Percentiles rank a stretch among this genome's conserved stretches.
Conservation (phyloP, 306 rosid species). For the Alnus glutinosa region DNA sequence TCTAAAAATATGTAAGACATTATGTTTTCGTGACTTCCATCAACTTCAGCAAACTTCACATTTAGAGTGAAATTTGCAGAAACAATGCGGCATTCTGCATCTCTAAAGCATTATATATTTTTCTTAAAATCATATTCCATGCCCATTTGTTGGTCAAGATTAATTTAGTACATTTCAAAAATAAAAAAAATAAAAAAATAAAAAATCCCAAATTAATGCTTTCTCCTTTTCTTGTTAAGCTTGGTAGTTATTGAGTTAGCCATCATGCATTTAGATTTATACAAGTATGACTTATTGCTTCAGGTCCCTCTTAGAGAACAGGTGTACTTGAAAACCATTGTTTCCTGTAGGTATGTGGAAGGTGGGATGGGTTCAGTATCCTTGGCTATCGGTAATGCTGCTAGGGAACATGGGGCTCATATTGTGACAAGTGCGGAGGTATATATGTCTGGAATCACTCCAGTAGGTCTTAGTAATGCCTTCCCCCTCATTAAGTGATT, state of each 20-base stretch:
- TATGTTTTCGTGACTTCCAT: background rate
- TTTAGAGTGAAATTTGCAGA: background rate
- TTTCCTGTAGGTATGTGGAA: constrained; percentile 75
- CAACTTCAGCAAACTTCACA: background rate
- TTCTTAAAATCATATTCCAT: background rate
- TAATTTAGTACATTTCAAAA: background rate
- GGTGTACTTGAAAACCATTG: background rate
- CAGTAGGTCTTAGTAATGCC: background rate
- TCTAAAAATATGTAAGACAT: background rate
- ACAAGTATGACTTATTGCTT: background rate
- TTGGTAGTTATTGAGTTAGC: constrained; percentile 8
- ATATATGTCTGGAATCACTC: constrained; percentile 27
- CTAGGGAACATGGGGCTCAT: constrained; percentile 77
- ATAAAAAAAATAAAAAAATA: no score
- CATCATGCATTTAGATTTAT: background rate
- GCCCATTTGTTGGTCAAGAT: background rate
- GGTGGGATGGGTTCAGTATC: constrained; percentile 99
- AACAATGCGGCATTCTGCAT: background rate
- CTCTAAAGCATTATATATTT: background rate
- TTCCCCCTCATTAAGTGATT: no score
- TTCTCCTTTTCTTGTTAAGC: constrained; percentile 20
- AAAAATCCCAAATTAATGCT: background rate
- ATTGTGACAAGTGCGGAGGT: constrained; percentile 81
- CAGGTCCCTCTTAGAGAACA: background rate
- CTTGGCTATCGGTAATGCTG: constrained; percentile 74